A percentile compares a stretch with the other conserved stretches of the same genome.
phyloP scores from a whole-genome alignment of 2,329 filamentous ascomycete species.

The Aspergillus amoenus region DNA sequence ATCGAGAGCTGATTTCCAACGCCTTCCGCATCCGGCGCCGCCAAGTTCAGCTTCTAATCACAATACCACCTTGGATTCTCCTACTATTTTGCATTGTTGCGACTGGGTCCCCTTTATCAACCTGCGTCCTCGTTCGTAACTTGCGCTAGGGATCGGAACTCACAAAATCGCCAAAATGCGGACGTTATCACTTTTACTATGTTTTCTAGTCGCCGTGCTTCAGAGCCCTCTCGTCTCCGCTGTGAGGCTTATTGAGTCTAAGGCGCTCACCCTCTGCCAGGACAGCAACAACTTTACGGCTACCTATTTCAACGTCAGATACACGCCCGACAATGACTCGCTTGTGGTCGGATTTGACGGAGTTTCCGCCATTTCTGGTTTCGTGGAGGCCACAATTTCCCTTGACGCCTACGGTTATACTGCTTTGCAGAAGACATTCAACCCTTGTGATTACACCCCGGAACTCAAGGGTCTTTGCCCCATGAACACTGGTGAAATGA shows the following conservation, averaged over 20 bases:
- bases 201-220: slow-evolving; percentile 42
- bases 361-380: slow-evolving; percentile 64
- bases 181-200: slow-evolving; percentile 33
- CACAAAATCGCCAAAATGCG: slow-evolving; percentile 29
- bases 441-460: slow-evolving; percentile 67
- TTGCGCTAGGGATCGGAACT: neutral
- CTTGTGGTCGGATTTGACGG: slow-evolving; percentile 73
- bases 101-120: slow-evolving; percentile 9
- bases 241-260: slow-evolving; percentile 71
- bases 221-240: slow-evolving; percentile 56
- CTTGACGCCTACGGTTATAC: slow-evolving; percentile 81
- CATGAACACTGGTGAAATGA: slow-evolving; percentile 81
- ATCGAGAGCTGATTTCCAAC: slow-evolving; percentile 16
- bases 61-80: slow-evolving; percentile 26
- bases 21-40: slow-evolving; percentile 37
- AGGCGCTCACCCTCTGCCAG: slow-evolving; percentile 81
- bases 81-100: slow-evolving; percentile 2
- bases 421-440: slow-evolving; percentile 64
- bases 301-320: slow-evolving; percentile 78
- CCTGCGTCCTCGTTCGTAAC: slow-evolving; percentile 7
- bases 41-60: slow-evolving; percentile 32
- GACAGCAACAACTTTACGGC: slow-evolving; percentile 80
- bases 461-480: slow-evolving; percentile 77
- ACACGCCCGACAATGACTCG: slow-evolving; percentile 63
- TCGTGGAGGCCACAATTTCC: slow-evolving; percentile 54